These are phyloP conservation scores for Lignosus rhinocerotis DNA, from an alignment of 1,284 basidiomycete genomes.

Conservation along the genomic window DNA sequence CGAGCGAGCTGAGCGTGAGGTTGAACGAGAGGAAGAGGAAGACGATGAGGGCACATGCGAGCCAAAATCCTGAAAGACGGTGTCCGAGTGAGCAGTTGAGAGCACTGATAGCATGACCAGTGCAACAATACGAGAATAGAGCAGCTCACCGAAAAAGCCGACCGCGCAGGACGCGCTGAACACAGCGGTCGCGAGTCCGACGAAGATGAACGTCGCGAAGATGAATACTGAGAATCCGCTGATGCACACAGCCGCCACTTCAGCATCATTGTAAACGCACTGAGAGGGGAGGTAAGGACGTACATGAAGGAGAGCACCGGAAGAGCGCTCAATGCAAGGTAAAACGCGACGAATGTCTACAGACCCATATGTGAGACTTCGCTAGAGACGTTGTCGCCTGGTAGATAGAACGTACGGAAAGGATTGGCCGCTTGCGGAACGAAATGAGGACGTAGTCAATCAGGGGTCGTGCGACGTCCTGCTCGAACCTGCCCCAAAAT, in stretches of 20 bases:
- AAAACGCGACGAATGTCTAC: constrained; percentile 16
- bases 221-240: constrained; percentile 20
- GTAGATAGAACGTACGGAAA: constrained; percentile 6
- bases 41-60: constrained; percentile 72
- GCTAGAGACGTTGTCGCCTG: neutral
- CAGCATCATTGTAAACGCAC: too few species aligned
- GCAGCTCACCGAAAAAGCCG: constrained; percentile 14
- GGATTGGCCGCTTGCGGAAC: constrained; percentile 14
- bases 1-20: constrained; percentile 12
- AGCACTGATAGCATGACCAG: neutral
- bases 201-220: constrained; percentile 14
- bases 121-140: neutral
- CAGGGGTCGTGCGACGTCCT: constrained; percentile 9
- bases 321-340: constrained; percentile 13
- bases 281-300: neutral
- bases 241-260: neutral
- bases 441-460: constrained; percentile 8
- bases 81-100: neutral
- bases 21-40: constrained; percentile 40
- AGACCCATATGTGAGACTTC: neutral
- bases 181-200: constrained; percentile 11
- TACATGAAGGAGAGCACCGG: constrained; percentile 21
- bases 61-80: constrained; percentile 47
- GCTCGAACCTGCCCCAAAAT: constrained; percentile 11
- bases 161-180: constrained; percentile 7